Percentiles rank a stretch among this genome's conserved stretches.
Conservation (phyloP, 2,329 filamentous ascomycete species). For the Colletotrichum sp. region DNA sequence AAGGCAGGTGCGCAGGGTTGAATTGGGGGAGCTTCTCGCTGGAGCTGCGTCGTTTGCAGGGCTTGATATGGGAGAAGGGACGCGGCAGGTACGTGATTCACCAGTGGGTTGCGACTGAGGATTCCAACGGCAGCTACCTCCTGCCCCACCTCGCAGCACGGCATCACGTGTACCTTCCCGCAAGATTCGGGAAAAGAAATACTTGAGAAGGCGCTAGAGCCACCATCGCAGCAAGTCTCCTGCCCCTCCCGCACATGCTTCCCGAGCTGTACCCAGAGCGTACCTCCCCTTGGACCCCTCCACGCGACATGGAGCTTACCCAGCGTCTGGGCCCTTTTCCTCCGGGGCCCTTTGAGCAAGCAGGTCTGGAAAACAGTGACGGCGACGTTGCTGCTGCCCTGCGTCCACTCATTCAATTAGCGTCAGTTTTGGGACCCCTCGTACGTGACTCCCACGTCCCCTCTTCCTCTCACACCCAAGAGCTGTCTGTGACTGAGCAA, state of each 20-base stretch:
- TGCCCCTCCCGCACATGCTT: slow-evolving; percentile 21
- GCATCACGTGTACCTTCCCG: background rate
- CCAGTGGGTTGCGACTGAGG: background rate
- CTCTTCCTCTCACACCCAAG: background rate
- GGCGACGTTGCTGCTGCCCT: background rate
- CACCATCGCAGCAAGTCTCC: background rate
- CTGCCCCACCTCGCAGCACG: background rate
- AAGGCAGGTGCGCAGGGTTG: background rate
- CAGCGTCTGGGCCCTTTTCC: background rate
- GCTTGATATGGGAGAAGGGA: background rate
- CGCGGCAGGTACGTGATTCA: slow-evolving; percentile 4
- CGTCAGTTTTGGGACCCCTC: background rate
- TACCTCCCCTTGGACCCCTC: slow-evolving; percentile 9
- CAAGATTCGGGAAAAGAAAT: background rate
- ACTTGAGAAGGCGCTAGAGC: background rate
- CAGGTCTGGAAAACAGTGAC: background rate
- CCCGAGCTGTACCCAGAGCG: background rate
- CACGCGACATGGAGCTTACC: slow-evolving; percentile 6
- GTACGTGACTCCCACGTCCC: background rate
- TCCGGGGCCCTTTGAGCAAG: background rate
- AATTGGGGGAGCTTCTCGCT: slow-evolving; percentile 1
- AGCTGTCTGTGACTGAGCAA: background rate
- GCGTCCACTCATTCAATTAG: background rate
- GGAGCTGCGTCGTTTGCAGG: background rate
- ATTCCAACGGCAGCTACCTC: slow-evolving; percentile 8